Percentiles rank a stretch among this genome's conserved stretches.
These are phyloP conservation scores for Chaetomium sp. DNA, from an alignment of 2,329 filamentous ascomycete genomes.

Conservation along the genomic window DNA sequence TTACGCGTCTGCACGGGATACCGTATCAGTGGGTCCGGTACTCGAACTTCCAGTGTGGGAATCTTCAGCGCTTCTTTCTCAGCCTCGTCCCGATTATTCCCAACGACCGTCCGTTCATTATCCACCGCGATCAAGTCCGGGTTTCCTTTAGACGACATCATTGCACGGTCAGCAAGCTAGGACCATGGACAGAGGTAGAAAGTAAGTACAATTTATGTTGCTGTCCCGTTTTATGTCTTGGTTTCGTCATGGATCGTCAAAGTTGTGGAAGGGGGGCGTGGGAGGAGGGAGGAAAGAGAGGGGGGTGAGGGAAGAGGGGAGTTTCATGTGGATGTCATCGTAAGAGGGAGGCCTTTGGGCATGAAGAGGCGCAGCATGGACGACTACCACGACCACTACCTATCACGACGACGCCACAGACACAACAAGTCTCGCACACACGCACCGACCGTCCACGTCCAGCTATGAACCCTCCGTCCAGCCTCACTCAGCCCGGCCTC, in stretches of 20 bases:
- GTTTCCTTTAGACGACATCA: not conserved
- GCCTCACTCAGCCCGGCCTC: not conserved
- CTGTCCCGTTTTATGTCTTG: conserved; percentile 21
- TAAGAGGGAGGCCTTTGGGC: not conserved
- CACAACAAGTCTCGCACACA: not conserved
- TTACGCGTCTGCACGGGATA: conserved; percentile 4
- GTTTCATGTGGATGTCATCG: not conserved
- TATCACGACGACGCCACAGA: not conserved
- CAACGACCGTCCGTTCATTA: not conserved
- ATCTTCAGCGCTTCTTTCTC: not conserved
- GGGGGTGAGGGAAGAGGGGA: not conserved
- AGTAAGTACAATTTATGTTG: conserved; percentile 27
- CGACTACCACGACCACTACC: not conserved
- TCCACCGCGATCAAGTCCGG: not conserved
- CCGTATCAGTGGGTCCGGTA: conserved; percentile 2
- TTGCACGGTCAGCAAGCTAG: too few species aligned
- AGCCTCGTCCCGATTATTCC: not conserved
- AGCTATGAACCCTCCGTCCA: too few species aligned
- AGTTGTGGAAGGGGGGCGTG: not conserved
- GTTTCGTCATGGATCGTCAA: not conserved
- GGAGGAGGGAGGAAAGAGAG: not conserved
- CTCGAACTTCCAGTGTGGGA: conserved; percentile 4
- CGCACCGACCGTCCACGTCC: too few species aligned
- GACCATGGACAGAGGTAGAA: conserved; percentile 33
- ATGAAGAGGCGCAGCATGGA: not conserved